Evolutionary conservation across 768 basidiomycete species (phyloP), one percentile per base, ranked within the genome.

Genomic region (Pilatotrama ljubarskyi): DNA sequence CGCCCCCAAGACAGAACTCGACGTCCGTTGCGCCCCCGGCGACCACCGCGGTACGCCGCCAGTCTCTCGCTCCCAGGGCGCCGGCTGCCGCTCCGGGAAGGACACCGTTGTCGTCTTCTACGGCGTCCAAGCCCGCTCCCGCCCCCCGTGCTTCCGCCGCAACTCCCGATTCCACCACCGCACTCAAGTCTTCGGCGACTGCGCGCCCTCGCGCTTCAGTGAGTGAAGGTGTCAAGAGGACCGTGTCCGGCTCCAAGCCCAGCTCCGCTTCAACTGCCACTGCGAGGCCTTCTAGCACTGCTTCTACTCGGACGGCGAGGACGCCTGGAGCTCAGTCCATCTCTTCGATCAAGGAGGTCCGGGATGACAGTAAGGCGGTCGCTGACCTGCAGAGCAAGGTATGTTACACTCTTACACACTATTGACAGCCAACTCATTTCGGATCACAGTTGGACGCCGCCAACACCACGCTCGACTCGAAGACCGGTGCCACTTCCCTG

Each of bases 261-360:
- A 29, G 62, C 22, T 37, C 66, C 0, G 40, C 70, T 17, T 66
- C 70, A n/a, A 49, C 69, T 8, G 68, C 76, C 14, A 56, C 81
- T 25, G 69, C 74, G 26, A 65, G 76, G 46, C 69, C 77, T 1
- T 76, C 77, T 29, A 65, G 76, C 55, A 68, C 77, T 25, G 61
- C 77, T 15, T 66, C 74, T 43, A 64, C 73, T 51, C 67, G 76
- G 26, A 65, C 76, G 9, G 82, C 76, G 55, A 61, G 83, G 41
- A 71, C 81, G 55, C 78, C 82, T 17, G 72, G 82, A 26, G 67
- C 82, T 38, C 75, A 78, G 24, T 91, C 90, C 14, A 84, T 91
- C 48, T 81, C 87, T n/a, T 90, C 90, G 9, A 85, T 91, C 59
- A 81, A 79, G 59, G 91, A 91, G 66, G 76, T 87, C 17, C 83